Evolutionary conservation across 108 stramenopile genomes (phyloP).

Genomic region (Cyclotella atomus): DNA sequence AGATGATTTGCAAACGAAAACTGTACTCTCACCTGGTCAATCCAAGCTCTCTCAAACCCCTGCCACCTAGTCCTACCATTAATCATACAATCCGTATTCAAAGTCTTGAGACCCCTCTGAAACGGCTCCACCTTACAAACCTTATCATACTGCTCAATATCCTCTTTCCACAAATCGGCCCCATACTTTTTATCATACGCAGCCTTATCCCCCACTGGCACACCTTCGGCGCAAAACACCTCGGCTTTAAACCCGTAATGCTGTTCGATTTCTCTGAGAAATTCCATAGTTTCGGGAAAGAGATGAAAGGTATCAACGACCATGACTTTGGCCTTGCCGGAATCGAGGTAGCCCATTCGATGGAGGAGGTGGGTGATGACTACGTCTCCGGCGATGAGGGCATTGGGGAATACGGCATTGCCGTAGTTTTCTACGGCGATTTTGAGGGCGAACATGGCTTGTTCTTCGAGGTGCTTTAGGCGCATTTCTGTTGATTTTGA

Average conservation of each 20-base stretch:
- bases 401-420: conserved; percentile 90
- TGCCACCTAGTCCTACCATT: conserved; percentile 98
- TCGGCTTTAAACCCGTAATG: conserved; percentile 96
- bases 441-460: conserved; percentile 90
- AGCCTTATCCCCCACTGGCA: conserved; percentile 87
- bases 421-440: conserved; percentile 90
- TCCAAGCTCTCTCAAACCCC: conserved; percentile 96
- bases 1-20: too few species aligned
- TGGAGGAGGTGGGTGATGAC: conserved; percentile 88
- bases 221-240: conserved; percentile 89
- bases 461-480: conserved; percentile 88
- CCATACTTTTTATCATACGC: conserved; percentile 92
- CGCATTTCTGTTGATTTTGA: too few species aligned
- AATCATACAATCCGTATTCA: conserved; percentile 95
- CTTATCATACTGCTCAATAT: conserved; percentile 95
- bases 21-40: conserved; percentile 52
- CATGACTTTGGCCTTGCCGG: conserved; percentile 85
- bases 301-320: conserved; percentile 97
- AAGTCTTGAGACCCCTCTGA: conserved; percentile 94
- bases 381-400: conserved; percentile 91
- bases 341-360: conserved; percentile 83
- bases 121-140: conserved; percentile 99
- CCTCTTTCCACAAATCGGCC: conserved; percentile 95
- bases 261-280: conserved; percentile 81
- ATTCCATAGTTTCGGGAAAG: conserved; percentile 95